These are phyloP conservation scores for Erythrophleum fordii DNA, from an alignment of 306 rosid species.

Conservation along the genomic window DNA sequence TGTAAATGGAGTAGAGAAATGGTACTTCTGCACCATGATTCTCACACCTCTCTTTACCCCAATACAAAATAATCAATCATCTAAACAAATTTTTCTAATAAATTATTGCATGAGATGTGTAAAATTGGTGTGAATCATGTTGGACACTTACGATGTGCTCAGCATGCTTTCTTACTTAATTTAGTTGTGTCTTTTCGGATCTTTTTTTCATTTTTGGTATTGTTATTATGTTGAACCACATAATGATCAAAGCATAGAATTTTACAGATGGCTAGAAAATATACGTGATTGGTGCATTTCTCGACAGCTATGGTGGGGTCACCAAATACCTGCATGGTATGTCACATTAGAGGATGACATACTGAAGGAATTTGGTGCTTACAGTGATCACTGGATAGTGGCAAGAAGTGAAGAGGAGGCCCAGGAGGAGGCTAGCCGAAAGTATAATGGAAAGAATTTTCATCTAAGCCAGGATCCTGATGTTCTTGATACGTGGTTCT, in stretches of 20 bases:
- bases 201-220: background rate
- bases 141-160: background rate
- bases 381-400: conserved; percentile 83
- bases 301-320: conserved; percentile 99
- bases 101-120: background rate
- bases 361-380: conserved; percentile 73
- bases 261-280: conserved; percentile 89
- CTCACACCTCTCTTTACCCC: background rate
- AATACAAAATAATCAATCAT: background rate
- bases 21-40: background rate
- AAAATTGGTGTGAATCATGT: background rate
- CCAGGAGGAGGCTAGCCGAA: conserved; percentile 57
- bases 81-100: background rate
- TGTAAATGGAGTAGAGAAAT: background rate
- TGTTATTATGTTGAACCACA: background rate
- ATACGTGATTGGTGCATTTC: conserved; percentile 97
- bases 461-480: conserved; percentile 82
- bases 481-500: conserved; percentile 98
- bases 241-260: conserved; percentile 18
- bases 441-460: conserved; percentile 69
- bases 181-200: background rate
- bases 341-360: conserved; percentile 70
- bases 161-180: conserved; percentile 11
- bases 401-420: conserved; percentile 85
- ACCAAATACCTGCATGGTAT: conserved; percentile 95